These are phyloP conservation scores for Starmerella tilneyi DNA, from an alignment of 805 yeast genomes.

Conservation along the genomic window DNA sequence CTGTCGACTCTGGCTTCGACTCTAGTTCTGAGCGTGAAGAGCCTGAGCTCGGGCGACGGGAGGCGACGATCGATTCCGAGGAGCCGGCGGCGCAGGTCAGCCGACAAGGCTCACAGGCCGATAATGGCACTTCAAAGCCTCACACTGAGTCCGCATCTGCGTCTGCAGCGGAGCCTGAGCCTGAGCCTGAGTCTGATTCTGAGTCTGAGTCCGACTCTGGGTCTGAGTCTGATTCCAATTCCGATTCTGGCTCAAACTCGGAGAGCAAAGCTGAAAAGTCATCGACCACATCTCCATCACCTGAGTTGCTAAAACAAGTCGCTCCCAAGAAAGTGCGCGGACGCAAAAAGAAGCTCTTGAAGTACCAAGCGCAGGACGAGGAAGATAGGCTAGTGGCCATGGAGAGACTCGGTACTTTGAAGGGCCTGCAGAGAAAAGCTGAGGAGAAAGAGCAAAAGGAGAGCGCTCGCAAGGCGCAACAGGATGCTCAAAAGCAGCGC, in stretches of 20 bases:
- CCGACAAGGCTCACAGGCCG: too few relatives aligned
- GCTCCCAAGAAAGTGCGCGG: conserved; percentile 49
- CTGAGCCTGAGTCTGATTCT: conserved; percentile 22
- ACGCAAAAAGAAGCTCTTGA: conserved; percentile 67
- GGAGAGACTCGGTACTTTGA: conserved; percentile 76
- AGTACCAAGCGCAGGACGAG: conserved; percentile 86
- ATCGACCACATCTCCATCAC: background rate
- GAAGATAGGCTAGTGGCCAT: conserved; percentile 67
- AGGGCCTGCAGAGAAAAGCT: conserved; percentile 38
- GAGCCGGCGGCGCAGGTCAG: too few relatives aligned
- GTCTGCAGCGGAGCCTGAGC: background rate
- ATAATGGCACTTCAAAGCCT: too few relatives aligned
- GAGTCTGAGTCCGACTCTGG: conserved; percentile 9
- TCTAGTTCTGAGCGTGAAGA: background rate
- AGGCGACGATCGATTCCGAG: too few relatives aligned
- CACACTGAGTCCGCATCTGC: background rate
- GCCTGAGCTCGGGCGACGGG: too few relatives aligned
- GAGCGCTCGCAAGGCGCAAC: conserved; percentile 32
- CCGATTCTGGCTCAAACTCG: background rate
- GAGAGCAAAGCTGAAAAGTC: background rate
- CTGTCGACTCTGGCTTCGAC: background rate
- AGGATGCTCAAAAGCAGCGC: conserved; percentile 32
- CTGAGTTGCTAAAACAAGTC: background rate
- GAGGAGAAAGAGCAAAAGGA: conserved; percentile 32
- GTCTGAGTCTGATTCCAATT: background rate